These are phyloP conservation scores for Dendrobium huoshanense DNA, from an alignment of 106 monocot genomes.

Conservation along the genomic window DNA sequence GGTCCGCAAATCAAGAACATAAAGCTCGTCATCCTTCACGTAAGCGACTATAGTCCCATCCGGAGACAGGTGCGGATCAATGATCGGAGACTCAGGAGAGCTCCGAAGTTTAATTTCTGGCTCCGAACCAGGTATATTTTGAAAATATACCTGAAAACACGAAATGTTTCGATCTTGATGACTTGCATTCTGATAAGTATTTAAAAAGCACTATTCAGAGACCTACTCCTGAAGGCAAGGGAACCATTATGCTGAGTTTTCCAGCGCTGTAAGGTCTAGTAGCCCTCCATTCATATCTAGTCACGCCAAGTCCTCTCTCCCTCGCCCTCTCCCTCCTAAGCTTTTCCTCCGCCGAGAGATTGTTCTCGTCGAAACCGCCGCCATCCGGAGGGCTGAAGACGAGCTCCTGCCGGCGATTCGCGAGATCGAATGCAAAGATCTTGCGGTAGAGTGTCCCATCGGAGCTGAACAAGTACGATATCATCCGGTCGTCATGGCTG, in stretches of 20 bases:
- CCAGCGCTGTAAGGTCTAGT: background rate
- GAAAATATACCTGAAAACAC: constrained; percentile 66
- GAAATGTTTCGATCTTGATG: background rate
- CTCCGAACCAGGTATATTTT: constrained; percentile 56
- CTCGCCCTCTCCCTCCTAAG: constrained; percentile 81
- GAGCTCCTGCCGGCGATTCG: constrained; percentile 39
- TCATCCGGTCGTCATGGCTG: constrained; percentile 75
- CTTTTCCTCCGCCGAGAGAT: constrained; percentile 82
- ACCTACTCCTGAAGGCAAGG: constrained; percentile 84
- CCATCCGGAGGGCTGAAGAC: constrained; percentile 78
- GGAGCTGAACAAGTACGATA: constrained; percentile 75
- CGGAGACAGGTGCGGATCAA: constrained; percentile 90
- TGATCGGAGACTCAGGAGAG: constrained; percentile 56
- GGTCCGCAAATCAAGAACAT: constrained; percentile 41
- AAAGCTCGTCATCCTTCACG: constrained; percentile 73
- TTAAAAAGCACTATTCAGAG: background rate
- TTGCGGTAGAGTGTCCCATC: constrained; percentile 65
- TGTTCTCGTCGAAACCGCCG: constrained; percentile 82
- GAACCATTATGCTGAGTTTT: constrained; percentile 57
- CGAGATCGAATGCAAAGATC: constrained; percentile 62
- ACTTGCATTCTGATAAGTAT: background rate
- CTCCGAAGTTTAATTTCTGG: constrained; percentile 62
- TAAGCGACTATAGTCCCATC: constrained; percentile 88
- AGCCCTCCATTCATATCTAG: constrained; percentile 76
- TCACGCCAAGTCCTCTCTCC: constrained; percentile 89